phyloP scores from a whole-genome alignment of 129 eudicot species.

The Chrysanthemum seticuspe region DNA sequence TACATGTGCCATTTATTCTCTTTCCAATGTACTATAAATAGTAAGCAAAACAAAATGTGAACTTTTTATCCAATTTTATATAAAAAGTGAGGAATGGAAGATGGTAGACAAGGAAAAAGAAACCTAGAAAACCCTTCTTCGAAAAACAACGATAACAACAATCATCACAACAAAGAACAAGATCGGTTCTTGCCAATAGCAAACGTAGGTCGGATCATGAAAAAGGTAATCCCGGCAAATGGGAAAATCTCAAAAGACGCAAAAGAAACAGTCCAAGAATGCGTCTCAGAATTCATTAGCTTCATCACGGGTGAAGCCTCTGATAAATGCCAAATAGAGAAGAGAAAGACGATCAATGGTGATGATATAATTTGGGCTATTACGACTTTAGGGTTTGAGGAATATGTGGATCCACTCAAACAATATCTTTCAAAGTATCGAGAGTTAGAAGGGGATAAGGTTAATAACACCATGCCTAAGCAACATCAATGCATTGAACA shows the following conservation, averaged over 20 bases:
- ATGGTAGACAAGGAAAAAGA: conserved; percentile 47
- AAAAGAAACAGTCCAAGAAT: conserved; percentile 79
- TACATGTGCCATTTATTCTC: conserved; percentile 35
- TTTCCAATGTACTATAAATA: conserved; percentile 35
- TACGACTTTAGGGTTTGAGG: conserved; percentile 75
- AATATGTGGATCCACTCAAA: conserved; percentile 67
- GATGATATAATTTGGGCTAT: conserved; percentile 82
- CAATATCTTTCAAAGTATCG: conserved; percentile 59
- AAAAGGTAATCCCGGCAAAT: conserved; percentile 62
- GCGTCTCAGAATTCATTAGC: conserved; percentile 82
- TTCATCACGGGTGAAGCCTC: conserved; percentile 79
- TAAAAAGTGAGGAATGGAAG: conserved; percentile 47
- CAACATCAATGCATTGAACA: conserved; percentile 48
- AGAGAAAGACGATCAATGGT: conserved; percentile 74
- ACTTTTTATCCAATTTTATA: conserved; percentile 30
- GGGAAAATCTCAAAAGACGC: conserved; percentile 81
- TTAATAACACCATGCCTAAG: conserved; percentile 45
- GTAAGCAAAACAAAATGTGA: conserved; percentile 26
- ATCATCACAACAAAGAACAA: conserved; percentile 55
- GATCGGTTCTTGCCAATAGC: conserved; percentile 77
- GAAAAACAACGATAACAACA: conserved; percentile 29
- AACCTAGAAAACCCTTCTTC: conserved; percentile 48
- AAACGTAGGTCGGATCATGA: conserved; percentile 77
- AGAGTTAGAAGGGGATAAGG: conserved; percentile 67
- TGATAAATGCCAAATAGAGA: conserved; percentile 75